Evolutionary conservation across 331 rosid genomes (phyloP).

Genomic region (Quercus phellos): DNA sequence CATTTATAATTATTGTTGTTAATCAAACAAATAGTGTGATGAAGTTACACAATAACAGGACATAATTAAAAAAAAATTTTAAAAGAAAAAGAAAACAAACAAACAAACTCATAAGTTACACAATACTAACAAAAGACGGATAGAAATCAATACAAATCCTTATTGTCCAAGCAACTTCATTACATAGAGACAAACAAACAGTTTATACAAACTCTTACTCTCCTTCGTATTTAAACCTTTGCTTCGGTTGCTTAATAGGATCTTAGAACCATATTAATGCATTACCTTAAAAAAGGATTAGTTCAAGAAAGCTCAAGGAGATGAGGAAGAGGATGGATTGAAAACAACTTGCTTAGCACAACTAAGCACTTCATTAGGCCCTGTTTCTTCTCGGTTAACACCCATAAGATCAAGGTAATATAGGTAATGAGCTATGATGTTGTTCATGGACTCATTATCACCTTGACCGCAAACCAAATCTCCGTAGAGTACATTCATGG

Average conservation of each 20-base stretch:
- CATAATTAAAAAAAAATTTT: no score
- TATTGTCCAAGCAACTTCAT: neutral
- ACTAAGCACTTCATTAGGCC: slow-evolving; percentile 24
- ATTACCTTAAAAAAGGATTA: neutral
- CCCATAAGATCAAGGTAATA: slow-evolving; percentile 43
- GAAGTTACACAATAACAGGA: no score
- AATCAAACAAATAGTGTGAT: no score
- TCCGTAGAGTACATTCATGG: slow-evolving; percentile 44
- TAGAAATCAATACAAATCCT: neutral
- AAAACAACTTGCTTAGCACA: slow-evolving; percentile 44
- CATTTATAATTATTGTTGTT: no score
- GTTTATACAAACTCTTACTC: neutral
- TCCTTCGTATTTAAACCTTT: neutral
- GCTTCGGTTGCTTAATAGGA: slow-evolving; percentile 6
- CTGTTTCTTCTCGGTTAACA: slow-evolving; percentile 28
- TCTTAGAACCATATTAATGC: slow-evolving; percentile 2
- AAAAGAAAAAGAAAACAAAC: no score
- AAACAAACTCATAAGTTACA: slow-evolving; percentile 1
- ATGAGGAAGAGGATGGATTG: slow-evolving; percentile 12
- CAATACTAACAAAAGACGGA: neutral
- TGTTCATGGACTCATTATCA: slow-evolving; percentile 43
- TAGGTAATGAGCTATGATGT: slow-evolving; percentile 38
- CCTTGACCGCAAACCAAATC: slow-evolving; percentile 43
- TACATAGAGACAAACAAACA: neutral
- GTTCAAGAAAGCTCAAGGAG: neutral